phyloP scores from a whole-genome alignment of 805 yeast species.

The Citeromyces nyonsensis region DNA sequence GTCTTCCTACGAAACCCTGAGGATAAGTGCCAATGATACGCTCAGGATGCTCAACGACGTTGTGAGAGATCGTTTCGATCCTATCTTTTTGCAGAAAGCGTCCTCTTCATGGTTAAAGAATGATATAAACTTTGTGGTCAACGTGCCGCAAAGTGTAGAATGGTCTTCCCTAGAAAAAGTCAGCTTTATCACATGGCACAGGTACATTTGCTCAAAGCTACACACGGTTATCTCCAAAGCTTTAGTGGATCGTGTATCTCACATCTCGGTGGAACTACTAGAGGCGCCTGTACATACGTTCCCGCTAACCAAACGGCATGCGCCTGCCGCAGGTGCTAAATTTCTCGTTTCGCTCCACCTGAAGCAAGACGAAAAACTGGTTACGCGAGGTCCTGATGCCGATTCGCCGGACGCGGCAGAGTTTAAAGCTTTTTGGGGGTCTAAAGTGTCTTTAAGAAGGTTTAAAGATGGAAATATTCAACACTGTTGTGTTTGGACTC shows the following conservation, averaged over 20 bases:
- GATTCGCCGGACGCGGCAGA: constrained; percentile 40
- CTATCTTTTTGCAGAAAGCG: constrained; percentile 53
- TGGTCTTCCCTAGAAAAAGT: constrained; percentile 64
- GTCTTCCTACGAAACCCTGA: constrained; percentile 46
- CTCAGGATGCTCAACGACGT: constrained; percentile 58
- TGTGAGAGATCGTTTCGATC: constrained; percentile 69
- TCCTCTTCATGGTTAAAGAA: constrained; percentile 38
- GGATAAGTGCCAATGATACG: constrained; percentile 55
- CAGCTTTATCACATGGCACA: constrained; percentile 54
- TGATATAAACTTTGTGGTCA: constrained; percentile 45
- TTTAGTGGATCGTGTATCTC: constrained; percentile 30
- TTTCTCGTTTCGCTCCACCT: constrained; percentile 49
- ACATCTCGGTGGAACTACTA: constrained; percentile 18
- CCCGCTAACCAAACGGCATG: constrained; percentile 8
- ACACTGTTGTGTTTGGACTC: constrained; percentile 82
- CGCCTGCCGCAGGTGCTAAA: constrained; percentile 10
- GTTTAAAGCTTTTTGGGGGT: constrained; percentile 85
- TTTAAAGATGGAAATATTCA: constrained; percentile 86
- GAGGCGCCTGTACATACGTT: constrained; percentile 1
- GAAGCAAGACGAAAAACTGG: constrained; percentile 66
- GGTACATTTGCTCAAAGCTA: constrained; percentile 46
- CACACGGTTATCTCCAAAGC: constrained; percentile 40
- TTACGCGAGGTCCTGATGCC: constrained; percentile 73
- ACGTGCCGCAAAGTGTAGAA: constrained; percentile 20
- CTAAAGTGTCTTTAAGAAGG: constrained; percentile 69